A percentile compares a stretch with the other conserved stretches of the same genome.
These are phyloP conservation scores for Paramecium primaurelia DNA, from an alignment of 73 alveolate species.

Conservation along the genomic window DNA sequence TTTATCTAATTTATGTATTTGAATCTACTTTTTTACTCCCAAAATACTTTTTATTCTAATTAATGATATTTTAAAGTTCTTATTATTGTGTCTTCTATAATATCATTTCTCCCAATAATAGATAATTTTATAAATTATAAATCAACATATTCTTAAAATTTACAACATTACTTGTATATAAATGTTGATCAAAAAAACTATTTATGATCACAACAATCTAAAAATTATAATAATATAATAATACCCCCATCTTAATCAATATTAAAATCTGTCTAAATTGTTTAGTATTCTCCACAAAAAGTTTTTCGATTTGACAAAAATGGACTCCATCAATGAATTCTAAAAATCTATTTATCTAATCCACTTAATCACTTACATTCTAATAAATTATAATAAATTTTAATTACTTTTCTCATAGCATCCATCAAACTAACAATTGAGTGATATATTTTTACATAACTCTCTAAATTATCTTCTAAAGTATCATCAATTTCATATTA, in stretches of 20 bases:
- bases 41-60: neutral
- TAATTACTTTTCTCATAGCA: neutral
- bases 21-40: neutral
- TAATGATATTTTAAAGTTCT: neutral
- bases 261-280: neutral
- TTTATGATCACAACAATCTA: neutral
- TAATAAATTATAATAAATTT: neutral
- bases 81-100: neutral
- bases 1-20: slow-evolving; percentile 10
- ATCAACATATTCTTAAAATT: neutral
- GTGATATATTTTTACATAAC: neutral
- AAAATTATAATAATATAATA: neutral
- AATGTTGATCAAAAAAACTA: slow-evolving; percentile 27
- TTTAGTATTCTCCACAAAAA: neutral
- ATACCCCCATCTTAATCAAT: neutral
- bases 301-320: neutral
- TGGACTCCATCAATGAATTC: neutral
- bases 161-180: neutral
- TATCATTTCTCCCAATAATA: neutral
- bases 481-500: neutral
- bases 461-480: neutral
- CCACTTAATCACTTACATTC: neutral
- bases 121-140: slow-evolving; percentile 1
- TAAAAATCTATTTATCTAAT: neutral
- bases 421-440: neutral